Evolutionary conservation across 73 alveolate species (phyloP).

Genomic region (Uronychia binucleata): DNA sequence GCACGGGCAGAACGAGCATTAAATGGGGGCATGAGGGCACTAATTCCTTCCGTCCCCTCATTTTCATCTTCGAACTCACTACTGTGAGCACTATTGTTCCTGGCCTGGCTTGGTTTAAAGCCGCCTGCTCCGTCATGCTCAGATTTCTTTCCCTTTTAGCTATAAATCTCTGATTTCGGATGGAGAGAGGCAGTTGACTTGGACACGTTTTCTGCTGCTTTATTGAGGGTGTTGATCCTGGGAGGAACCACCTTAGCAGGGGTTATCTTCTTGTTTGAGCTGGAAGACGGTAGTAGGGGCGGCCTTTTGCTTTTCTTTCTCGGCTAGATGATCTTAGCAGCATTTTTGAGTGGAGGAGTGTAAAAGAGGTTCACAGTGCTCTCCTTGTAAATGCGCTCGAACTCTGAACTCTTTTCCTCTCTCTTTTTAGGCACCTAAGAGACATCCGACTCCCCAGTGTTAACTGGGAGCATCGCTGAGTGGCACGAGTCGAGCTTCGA

Average conservation of each 20-base stretch:
- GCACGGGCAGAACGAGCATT: background rate
- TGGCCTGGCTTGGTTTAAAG: too few species aligned
- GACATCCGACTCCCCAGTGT: background rate
- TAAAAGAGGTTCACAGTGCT: constrained; percentile 37
- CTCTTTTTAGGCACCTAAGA: background rate
- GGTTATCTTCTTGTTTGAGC: background rate
- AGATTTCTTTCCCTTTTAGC: background rate
- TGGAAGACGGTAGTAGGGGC: background rate
- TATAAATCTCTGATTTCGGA: background rate
- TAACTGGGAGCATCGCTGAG: background rate
- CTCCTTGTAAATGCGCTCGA: constrained; percentile 34
- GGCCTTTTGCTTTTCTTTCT: background rate
- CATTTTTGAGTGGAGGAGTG: constrained; percentile 13
- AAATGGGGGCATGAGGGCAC: background rate
- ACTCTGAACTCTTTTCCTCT: constrained; percentile 8
- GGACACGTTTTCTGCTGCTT: background rate
- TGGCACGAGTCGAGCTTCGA: background rate
- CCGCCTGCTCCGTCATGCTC: background rate
- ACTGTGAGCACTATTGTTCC: background rate
- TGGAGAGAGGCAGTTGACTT: background rate
- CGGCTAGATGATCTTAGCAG: background rate
- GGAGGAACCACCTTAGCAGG: background rate
- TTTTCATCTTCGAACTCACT: background rate
- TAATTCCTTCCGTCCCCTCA: background rate
- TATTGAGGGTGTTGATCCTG: background rate